Evolutionary conservation across 805 yeast species (phyloP).

Genomic region (Sungouiella thailandica): DNA sequence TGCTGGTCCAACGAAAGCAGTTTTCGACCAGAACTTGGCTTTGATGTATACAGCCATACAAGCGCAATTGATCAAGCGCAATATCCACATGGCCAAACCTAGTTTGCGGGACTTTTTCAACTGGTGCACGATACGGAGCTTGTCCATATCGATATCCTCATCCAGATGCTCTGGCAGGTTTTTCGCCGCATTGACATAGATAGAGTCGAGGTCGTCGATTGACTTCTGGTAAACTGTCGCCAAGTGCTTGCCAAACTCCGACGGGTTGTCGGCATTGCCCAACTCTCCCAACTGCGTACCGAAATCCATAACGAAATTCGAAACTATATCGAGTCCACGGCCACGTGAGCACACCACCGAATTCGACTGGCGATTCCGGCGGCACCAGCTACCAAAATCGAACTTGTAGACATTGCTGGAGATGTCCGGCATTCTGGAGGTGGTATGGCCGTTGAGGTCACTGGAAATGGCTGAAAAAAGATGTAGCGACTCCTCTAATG

Average conservation of each 20-base stretch:
- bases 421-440: constrained; percentile 5
- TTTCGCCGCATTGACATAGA: constrained; percentile 2
- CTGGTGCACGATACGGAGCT: constrained; percentile 9
- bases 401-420: constrained; percentile 37
- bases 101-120: constrained; percentile 7
- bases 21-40: background rate
- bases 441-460: constrained; percentile 26
- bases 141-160: constrained; percentile 8
- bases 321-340: constrained; percentile 43
- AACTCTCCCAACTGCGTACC: constrained; percentile 41
- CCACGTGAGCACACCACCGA: constrained; percentile 26
- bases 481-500: constrained; percentile 37
- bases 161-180: background rate
- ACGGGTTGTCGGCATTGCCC: constrained; percentile 35
- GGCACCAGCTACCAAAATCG: constrained; percentile 47
- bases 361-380: constrained; percentile 21
- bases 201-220: constrained; percentile 8
- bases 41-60: no score
- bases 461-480: constrained; percentile 42
- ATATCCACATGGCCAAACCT: constrained; percentile 4
- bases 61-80: constrained; percentile 4
- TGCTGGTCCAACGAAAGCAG: background rate
- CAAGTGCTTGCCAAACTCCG: constrained; percentile 10
- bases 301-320: constrained; percentile 46
- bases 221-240: constrained; percentile 7